phyloP scores from a whole-genome alignment of 2,329 filamentous ascomycete species.

The Microsporum canis region DNA sequence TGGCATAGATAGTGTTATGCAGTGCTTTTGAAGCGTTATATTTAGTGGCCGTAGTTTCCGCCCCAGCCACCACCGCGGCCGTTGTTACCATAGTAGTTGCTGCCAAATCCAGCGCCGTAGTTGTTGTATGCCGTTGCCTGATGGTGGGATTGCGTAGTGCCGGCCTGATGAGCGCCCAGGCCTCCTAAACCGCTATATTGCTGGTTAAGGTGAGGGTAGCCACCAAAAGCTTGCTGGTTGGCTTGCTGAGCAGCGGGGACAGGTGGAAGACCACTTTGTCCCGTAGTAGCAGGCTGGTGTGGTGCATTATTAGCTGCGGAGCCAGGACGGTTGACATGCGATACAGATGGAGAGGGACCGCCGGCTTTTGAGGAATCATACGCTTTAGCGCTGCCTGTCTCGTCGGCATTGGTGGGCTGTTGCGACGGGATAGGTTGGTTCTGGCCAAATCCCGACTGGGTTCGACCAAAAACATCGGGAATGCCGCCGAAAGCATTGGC shows the following conservation, averaged over 20 bases:
- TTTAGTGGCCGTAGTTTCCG: constrained; percentile 38
- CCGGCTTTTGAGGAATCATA: constrained; percentile 47
- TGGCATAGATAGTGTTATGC: not conserved
- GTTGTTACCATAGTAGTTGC: constrained; percentile 35
- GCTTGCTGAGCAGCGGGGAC: constrained; percentile 41
- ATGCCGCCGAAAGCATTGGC: constrained; percentile 43
- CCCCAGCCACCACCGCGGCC: constrained; percentile 36
- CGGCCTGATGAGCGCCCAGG: constrained; percentile 31
- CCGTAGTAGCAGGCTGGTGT: constrained; percentile 36
- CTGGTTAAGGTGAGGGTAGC: constrained; percentile 44
- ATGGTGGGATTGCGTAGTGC: constrained; percentile 29
- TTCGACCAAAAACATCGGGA: constrained; percentile 50
- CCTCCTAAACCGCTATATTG: constrained; percentile 39
- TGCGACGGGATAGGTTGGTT: constrained; percentile 44
- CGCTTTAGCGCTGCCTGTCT: constrained; percentile 40
- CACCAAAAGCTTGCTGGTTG: constrained; percentile 45
- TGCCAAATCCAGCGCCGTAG: constrained; percentile 32
- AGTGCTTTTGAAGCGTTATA: not conserved
- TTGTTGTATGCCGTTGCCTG: constrained; percentile 33
- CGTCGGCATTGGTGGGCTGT: constrained; percentile 38
- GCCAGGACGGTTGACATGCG: constrained; percentile 51
- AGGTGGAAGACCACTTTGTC: constrained; percentile 42
- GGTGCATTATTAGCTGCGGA: constrained; percentile 50
- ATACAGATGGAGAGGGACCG: constrained; percentile 50
- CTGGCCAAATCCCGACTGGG: constrained; percentile 46